Evolutionary conservation across 2,329 filamentous ascomycete species (phyloP).

Genomic region (Epichloe sibirici): DNA sequence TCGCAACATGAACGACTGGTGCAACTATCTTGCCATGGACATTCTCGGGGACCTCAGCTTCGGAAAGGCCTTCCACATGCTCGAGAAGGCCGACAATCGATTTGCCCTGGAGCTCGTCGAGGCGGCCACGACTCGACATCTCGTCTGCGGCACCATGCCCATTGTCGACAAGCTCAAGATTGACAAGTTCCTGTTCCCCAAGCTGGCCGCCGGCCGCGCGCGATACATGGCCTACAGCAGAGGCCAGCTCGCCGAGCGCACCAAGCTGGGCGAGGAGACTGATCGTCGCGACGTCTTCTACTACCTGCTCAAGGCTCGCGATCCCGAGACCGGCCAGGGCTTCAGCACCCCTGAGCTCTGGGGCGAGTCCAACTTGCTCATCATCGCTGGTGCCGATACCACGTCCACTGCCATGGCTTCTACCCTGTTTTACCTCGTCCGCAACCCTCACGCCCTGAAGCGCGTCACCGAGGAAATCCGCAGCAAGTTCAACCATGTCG

Average conservation of each 20-base stretch:
- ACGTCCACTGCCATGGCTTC: slow-evolving; percentile 56
- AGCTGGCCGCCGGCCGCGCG: slow-evolving; percentile 52
- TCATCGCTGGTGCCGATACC: slow-evolving; percentile 61
- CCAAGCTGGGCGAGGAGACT: slow-evolving; percentile 51
- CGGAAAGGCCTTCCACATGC: slow-evolving; percentile 50
- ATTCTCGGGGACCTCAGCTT: slow-evolving; percentile 49
- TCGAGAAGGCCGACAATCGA: slow-evolving; percentile 46
- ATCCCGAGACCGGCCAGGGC: slow-evolving; percentile 57
- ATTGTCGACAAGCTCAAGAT: slow-evolving; percentile 53
- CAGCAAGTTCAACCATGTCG: slow-evolving; percentile 33
- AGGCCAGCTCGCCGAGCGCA: slow-evolving; percentile 52
- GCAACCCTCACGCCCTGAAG: slow-evolving; percentile 34
- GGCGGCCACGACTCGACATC: slow-evolving; percentile 54
- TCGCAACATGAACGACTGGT: slow-evolving; percentile 52
- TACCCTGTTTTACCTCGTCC: slow-evolving; percentile 50
- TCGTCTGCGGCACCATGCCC: slow-evolving; percentile 62
- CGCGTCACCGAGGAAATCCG: slow-evolving; percentile 41
- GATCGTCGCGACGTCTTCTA: slow-evolving; percentile 67
- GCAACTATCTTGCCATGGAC: slow-evolving; percentile 50
- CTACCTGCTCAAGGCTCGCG: slow-evolving; percentile 58
- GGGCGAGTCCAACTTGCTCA: slow-evolving; percentile 58
- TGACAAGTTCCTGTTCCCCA: slow-evolving; percentile 55
- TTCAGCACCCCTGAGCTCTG: slow-evolving; percentile 56
- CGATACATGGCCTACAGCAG: slow-evolving; percentile 62
- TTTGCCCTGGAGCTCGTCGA: slow-evolving; percentile 57